Conservation (phyloP, 1,284 basidiomycete species). For the Leccinum subrobustum region DNA sequence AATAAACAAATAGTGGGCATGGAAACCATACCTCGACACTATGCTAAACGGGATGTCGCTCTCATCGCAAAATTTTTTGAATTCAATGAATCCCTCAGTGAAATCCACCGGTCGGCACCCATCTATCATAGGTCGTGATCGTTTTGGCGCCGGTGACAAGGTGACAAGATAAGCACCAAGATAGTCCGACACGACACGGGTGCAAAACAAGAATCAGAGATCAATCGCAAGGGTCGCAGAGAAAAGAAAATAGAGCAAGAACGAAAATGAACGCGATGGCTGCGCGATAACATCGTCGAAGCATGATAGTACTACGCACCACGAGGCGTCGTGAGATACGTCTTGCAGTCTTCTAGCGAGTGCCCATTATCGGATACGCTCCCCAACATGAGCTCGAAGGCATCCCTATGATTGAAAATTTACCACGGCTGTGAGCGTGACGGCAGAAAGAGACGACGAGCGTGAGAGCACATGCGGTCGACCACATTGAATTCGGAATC, state of each 20-base stretch:
- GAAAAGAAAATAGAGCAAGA: not conserved
- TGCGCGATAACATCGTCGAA: not conserved
- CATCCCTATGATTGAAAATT: conserved; percentile 21
- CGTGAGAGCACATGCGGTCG: conserved; percentile 9
- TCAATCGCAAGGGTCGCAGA: not conserved
- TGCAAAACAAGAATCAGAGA: not conserved
- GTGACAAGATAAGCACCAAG: not conserved
- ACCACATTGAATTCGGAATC: not conserved
- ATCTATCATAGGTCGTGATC: conserved; percentile 7
- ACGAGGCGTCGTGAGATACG: conserved; percentile 25
- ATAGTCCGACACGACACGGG: not conserved
- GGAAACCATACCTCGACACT: conserved; percentile 71
- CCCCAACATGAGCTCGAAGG: conserved; percentile 23
- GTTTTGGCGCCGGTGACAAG: not conserved
- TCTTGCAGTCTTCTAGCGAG: conserved; percentile 25
- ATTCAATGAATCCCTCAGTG: conserved; percentile 85
- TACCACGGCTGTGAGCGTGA: conserved; percentile 18
- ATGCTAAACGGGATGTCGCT: conserved; percentile 86
- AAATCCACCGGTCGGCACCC: conserved; percentile 59
- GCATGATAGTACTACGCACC: conserved; percentile 12
- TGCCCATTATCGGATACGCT: conserved; percentile 22
- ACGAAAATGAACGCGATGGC: not conserved
- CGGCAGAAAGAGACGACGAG: not conserved
- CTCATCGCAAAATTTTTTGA: conserved; percentile 77
- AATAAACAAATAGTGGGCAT: not conserved